Base-by-base conservation (phyloP, 2,329 filamentous ascomycete genomes). In the Fusarium longipes region DNA sequence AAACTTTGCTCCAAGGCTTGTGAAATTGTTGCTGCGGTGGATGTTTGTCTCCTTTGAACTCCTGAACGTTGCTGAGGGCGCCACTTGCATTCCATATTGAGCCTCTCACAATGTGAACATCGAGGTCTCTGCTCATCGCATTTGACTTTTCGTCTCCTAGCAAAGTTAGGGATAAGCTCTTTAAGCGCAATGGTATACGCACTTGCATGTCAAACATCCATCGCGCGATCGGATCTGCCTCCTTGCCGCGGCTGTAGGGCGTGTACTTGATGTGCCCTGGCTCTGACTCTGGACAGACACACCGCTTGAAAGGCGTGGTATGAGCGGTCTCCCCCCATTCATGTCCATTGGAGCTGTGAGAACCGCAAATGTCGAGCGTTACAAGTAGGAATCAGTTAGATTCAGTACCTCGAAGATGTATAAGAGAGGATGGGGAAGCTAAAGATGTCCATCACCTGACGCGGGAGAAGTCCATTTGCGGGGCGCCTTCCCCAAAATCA, bases 11-110 rank as follows among this genome's bases (percentile, higher is more conserved):
- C 71, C 1, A 64, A 44, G 18, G 51, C 40, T 4, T 63, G 45
- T 32, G 45, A 44, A 29, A 20, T 27, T 24, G 56, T 56, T 32
- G 63, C 64, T 12, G 47, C 27, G 18, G 47, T 30, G 20, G 54
- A 27, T 29, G 57, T 24, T 35, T 66, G 67, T 40, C 66, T 70
- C 29, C 65, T 63, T 35, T 69, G 66, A 45, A 55, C 53, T 38
- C 71, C 60, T 54, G 70, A 65, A 33, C 73, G 64, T 47, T 76
- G 71, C 62, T 79, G 70, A 30, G 78, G 73, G 36, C 78, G 78
- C 84, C 84, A 86, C 61, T 80, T 82, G 74, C 83, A 86, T 56
- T 85, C 80, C 45, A 86, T 76, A 62, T 84, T 84, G 14, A 85
- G 74, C 32, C 84, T 78, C 68, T 83, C 82, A 72, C 83, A 85